Evolutionary conservation across 768 basidiomycete species (phyloP).

Genomic region (Rhizopogon roseolus): DNA sequence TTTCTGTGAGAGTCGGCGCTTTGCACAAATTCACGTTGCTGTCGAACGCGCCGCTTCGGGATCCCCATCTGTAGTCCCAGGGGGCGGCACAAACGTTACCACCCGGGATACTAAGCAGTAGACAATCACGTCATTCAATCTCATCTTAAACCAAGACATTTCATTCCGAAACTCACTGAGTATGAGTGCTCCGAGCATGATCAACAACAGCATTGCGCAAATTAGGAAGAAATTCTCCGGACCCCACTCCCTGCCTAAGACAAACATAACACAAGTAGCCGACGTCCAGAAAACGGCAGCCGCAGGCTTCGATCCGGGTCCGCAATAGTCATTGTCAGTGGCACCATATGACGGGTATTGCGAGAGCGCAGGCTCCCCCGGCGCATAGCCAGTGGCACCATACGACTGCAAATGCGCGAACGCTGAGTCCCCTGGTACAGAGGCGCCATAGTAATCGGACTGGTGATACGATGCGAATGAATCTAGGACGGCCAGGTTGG

Average conservation of each 20-base stretch:
- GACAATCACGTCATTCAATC: too few species aligned
- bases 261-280: background rate
- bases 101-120: too few species aligned
- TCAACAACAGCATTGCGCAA: background rate
- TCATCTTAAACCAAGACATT: too few species aligned
- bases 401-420: slow-evolving; percentile 6
- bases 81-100: too few species aligned
- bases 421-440: slow-evolving; percentile 3
- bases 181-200: background rate
- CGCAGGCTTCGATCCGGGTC: background rate
- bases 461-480: slow-evolving; percentile 7
- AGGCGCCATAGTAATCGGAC: slow-evolving; percentile 4
- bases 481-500: background rate
- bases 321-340: too few species aligned
- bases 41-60: too few species aligned
- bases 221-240: background rate
- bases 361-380: too few species aligned
- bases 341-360: too few species aligned
- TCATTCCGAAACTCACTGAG: background rate
- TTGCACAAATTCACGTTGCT: too few species aligned
- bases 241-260: slow-evolving; percentile 3
- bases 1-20: too few species aligned
- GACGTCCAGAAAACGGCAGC: background rate
- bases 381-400: background rate
- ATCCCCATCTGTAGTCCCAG: too few species aligned